Evolutionary conservation across 129 eudicot genomes (phyloP).

Genomic region (Heracleum sosnowskyi): DNA sequence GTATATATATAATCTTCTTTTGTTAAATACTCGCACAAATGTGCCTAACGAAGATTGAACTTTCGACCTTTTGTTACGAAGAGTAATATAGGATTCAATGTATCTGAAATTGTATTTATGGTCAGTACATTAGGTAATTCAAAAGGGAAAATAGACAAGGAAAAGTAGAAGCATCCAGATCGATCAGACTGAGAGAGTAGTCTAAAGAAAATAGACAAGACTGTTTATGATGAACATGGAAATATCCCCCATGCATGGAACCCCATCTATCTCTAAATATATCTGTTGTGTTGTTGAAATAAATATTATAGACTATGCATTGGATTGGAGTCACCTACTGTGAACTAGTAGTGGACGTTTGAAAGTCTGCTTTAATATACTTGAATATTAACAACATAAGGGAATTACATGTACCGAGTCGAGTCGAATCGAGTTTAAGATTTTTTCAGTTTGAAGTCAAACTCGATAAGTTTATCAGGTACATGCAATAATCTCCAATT

Average conservation of each 20-base stretch:
- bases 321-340: background rate
- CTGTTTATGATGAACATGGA: conserved; percentile 1
- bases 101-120: background rate
- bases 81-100: no score
- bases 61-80: background rate
- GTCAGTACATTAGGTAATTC: background rate
- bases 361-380: no score
- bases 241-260: conserved; percentile 17
- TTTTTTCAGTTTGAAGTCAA: no score
- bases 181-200: background rate
- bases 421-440: no score
- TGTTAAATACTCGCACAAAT: no score
- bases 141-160: background rate
- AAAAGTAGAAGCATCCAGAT: conserved; percentile 6
- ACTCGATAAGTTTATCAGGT: no score
- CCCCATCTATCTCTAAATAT: conserved; percentile 2
- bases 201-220: background rate
- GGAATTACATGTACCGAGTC: no score
- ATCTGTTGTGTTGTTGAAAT: background rate
- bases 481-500: no score
- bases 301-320: background rate
- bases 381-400: no score
- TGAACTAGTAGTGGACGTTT: conserved; percentile 3
- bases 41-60: background rate
- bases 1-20: background rate